A percentile compares a stretch with the other conserved stretches of the same genome.
Evolutionary conservation across 2,329 filamentous ascomycete species (phyloP).

Genomic region (Claviceps lovelessii): DNA sequence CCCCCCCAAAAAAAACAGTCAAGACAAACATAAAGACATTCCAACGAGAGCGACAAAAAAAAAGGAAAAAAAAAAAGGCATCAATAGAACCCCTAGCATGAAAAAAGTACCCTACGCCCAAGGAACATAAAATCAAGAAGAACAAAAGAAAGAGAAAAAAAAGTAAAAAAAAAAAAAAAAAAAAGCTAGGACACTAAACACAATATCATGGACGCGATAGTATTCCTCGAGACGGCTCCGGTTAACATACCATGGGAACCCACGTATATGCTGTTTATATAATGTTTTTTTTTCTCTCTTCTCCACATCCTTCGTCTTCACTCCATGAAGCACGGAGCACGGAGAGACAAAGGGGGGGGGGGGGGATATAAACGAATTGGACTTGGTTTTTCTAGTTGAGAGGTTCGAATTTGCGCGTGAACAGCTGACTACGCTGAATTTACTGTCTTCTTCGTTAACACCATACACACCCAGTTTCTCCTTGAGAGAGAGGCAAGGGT

Average conservation of each 20-base stretch:
- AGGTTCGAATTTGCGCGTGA: background rate
- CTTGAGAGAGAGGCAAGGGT: background rate
- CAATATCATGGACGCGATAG: background rate
- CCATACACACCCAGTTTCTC: background rate
- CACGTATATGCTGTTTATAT: background rate
- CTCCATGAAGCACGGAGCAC: background rate
- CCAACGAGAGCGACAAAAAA: too few relatives aligned
- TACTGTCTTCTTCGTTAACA: background rate
- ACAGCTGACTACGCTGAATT: background rate
- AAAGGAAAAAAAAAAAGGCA: background rate
- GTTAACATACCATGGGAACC: background rate
- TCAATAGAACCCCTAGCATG: background rate
- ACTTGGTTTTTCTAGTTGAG: background rate
- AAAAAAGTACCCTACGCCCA: conserved; percentile 1
- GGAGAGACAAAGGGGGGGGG: background rate
- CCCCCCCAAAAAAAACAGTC: too few relatives aligned
- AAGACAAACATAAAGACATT: too few relatives aligned
- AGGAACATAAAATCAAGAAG: background rate
- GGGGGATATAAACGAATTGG: background rate
- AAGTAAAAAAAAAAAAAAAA: background rate
- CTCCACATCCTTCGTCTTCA: background rate
- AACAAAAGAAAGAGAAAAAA: background rate
- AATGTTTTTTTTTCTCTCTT: background rate
- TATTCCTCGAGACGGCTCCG: background rate
- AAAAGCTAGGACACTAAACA: background rate